These are phyloP conservation scores for Favolaschia claudopus DNA, from an alignment of 768 basidiomycete genomes.

Conservation along the genomic window DNA sequence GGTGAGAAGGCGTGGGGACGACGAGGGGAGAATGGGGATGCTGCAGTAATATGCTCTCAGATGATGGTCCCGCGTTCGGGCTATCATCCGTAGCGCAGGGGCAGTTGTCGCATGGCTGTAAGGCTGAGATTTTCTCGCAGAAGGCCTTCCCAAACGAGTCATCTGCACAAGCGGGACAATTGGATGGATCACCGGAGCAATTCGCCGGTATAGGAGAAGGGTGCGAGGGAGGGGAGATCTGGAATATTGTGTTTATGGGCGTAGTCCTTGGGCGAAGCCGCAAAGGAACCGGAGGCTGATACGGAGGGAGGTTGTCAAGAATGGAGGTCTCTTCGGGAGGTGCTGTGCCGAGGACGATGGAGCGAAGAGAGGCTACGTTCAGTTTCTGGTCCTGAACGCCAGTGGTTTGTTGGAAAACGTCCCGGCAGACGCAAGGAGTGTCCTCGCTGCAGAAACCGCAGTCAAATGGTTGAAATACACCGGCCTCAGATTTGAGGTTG, in stretches of 20 bases:
- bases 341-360: slow-evolving; percentile 34
- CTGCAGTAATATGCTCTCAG: slow-evolving; percentile 8
- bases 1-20: slow-evolving; percentile 26
- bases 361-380: slow-evolving; percentile 28
- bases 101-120: slow-evolving; percentile 62
- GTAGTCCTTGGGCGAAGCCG: slow-evolving; percentile 58
- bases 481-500: slow-evolving; percentile 36
- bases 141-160: slow-evolving; percentile 91
- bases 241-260: slow-evolving; percentile 59
- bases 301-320: slow-evolving; percentile 79
- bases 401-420: slow-evolving; percentile 61
- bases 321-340: slow-evolving; percentile 56
- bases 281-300: slow-evolving; percentile 84
- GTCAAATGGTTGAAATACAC: slow-evolving; percentile 54
- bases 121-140: slow-evolving; percentile 70
- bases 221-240: slow-evolving; percentile 45
- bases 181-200: slow-evolving; percentile 88
- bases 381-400: slow-evolving; percentile 32
- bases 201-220: slow-evolving; percentile 40
- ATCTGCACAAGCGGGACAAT: slow-evolving; percentile 85
- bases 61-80: slow-evolving; percentile 6
- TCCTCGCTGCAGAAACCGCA: slow-evolving; percentile 82
- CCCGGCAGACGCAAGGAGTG: slow-evolving; percentile 80
- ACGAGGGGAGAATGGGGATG: slow-evolving; percentile 15
- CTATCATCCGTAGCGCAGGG: slow-evolving; percentile 42